Base-by-base conservation (phyloP, 768 basidiomycete genomes). In the Lentinus brumalis region DNA sequence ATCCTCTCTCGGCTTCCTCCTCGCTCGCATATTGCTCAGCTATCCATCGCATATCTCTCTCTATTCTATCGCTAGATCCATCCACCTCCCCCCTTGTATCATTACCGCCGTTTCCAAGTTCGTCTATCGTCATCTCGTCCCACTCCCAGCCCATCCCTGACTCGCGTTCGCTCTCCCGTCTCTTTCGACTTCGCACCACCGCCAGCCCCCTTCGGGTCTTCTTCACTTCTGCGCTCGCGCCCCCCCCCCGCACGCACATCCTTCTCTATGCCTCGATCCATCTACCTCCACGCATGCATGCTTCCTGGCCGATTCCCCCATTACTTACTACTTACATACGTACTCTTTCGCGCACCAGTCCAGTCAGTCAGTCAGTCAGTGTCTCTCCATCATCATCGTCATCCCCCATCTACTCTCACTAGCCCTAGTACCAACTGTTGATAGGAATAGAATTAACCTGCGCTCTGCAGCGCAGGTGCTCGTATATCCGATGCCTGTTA, bases 381-480 rank as follows among this genome's bases (percentile, higher is more conserved):
- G 9, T 7, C 46, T 8, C 10, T 30, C 26, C 14, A 26, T 18
- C n/a, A 16, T 46, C 45, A 26, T 26, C 21, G 21, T 26, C 21
- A 26, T 26, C 21, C 21, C 21, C 21, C 21, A 26, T 26, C 21
- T 26, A 26, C 21, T 26, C 21, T 26, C 21, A 26, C 21, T 26
- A 26, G 21, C 21, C 21, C 21, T 26, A 26, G 21, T 26, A 26
- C 21, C 21, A 26, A 26, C 21, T 35, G 35, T 35, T 18, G 50
- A 52, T 18, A 53, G 44, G 53, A 55, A 55, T 66, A 66, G 58
- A 62, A 66, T 62, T 66, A 66, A 53, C 65, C 64, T 58, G 61
- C 47, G 14, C 54, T 39, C 61, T 50, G 62, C 49, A 58, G 58
- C 50, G 52, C 61, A 60, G 61, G 61, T 60, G 61, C 61, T 52